Base-by-base conservation (phyloP, 163 green algal genomes). In the Scenedesmus sp. region DNA sequence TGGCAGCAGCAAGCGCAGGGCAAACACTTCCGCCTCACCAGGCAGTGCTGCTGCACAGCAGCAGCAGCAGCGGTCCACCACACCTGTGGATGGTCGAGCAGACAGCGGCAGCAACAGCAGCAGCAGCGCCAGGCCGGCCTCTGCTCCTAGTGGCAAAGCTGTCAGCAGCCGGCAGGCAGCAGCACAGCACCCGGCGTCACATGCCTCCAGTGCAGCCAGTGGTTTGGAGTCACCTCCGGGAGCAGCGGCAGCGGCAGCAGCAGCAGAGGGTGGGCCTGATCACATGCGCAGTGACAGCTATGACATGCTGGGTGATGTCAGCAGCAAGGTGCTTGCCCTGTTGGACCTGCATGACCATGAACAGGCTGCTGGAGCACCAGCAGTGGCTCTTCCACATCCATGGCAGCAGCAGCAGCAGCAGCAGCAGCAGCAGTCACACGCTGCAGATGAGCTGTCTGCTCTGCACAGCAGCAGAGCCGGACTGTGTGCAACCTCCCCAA, bases 101-200 rank as follows among this genome's bases (percentile, higher is more conserved):
- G n/a, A 20, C 64, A 87, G 84, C 92, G 93, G 57, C 86, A 91
- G 60, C 92, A 93, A 59, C 90, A 92, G n/a, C 56, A 90, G 52
- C 88, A 91, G 57, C 74, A 88, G 70, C 85, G 77, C 54, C 77
- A 66, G 54, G 57, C 91, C 46, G 79, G 84, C 84, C 83, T 52
- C 84, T 57, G 34, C 76, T 9, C 76, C 76, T 84, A 34, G 34
- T 18, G 77, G 56, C 7, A 4, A 82, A 66, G 66, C 86, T 60
- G 84, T 16, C 66, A 76, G 16, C 66, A 18, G 15, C 2, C 3
- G 15, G 66, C 66, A 3, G 13, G 66, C 66, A 23, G 66, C 16
- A 12, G 66, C 66, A 26, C 66, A 34, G 16, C n/a, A 18, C 26
- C 16, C 88, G 54, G 60, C 70, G 67, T 64, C 87, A n/a, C 6